Evolutionary conservation across 2,329 filamentous ascomycete species (phyloP), one percentile per base, ranked within the genome.

Genomic region (Colletotrichum sp.): DNA sequence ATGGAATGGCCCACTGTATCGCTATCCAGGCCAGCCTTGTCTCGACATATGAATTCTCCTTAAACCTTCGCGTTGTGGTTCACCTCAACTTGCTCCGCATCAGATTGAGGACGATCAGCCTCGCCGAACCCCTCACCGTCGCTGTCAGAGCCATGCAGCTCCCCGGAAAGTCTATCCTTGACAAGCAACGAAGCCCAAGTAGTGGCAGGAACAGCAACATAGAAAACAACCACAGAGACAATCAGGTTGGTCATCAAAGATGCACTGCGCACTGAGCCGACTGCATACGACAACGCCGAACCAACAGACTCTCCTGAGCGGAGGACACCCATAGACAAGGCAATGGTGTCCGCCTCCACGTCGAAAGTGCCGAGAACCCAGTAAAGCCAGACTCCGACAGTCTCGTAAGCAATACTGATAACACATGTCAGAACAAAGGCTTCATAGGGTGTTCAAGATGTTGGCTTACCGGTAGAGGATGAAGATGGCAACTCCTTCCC

Each of bases 331-430:
- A 89, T 87, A 3, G 84, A 86, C 0, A 90, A 83, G 0, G 89
- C 88, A 16, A 90, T 78, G 0, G 88, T 89, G 76, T 89, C 87
- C 8, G 89, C 81, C 49, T 90, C 88, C 70, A 88, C 84, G 72
- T 88, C 88, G 80, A 89, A 90, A 5, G 87, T 84, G 5, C 87
- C 89, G 1, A 89, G 82, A 15, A 89, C 80, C 87, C 87, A 89
- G 80, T 89, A 90, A 1, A 88, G 85, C 74, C 88, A 89, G 1
- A 75, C 67, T 1, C 72, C 67, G 8, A 75, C 49, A 15, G 60
- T 75, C 34, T 75, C 72, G 24, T 71, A 75, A 1, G 68, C 72
- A 36, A 75, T 75, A 2, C 72, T 75, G 1, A 32, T 32, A 6
- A 21, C 2, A 2, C 2, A 10, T 32, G 10, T 74, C 3, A 74